Evolutionary conservation across 345 rosid genomes (phyloP).

Genomic region (Odontarrhena argentea): DNA sequence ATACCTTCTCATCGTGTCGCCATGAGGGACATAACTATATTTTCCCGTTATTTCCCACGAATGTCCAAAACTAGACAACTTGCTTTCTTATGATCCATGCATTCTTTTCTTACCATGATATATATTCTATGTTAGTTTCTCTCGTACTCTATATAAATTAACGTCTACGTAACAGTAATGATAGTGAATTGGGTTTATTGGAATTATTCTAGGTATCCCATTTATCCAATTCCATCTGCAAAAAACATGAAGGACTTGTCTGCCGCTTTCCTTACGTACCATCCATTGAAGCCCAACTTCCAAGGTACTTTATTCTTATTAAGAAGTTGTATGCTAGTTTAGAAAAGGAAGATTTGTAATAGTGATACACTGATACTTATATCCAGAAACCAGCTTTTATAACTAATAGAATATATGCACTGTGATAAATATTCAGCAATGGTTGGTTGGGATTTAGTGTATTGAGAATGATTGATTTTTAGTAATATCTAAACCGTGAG

Average conservation of each 20-base stretch:
- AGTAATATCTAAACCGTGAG: neutral
- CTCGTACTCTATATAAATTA: neutral
- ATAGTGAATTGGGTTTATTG: conserved; percentile 8
- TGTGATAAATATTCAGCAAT: neutral
- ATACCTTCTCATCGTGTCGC: neutral
- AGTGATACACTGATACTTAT: conserved; percentile 1
- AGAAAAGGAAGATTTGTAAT: neutral
- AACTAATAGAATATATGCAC: neutral
- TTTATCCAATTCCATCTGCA: conserved; percentile 44
- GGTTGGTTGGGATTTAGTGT: neutral
- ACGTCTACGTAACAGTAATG: neutral
- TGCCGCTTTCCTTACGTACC: conserved; percentile 55
- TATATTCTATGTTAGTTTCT: conserved; percentile 5
- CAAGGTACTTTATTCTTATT: conserved; percentile 43
- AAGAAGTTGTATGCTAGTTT: conserved; percentile 1
- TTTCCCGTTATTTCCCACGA: neutral
- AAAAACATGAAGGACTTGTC: conserved; percentile 36
- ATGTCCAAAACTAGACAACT: neutral
- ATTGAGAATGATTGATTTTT: conserved; percentile 15
- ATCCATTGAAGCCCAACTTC: conserved; percentile 37
- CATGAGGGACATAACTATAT: neutral
- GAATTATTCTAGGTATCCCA: conserved; percentile 47
- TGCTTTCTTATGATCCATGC: conserved; percentile 9
- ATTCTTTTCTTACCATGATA: conserved; percentile 14
- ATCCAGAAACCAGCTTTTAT: neutral